Conservation (phyloP, 2,329 filamentous ascomycete species). For the Diplodia intermedia region DNA sequence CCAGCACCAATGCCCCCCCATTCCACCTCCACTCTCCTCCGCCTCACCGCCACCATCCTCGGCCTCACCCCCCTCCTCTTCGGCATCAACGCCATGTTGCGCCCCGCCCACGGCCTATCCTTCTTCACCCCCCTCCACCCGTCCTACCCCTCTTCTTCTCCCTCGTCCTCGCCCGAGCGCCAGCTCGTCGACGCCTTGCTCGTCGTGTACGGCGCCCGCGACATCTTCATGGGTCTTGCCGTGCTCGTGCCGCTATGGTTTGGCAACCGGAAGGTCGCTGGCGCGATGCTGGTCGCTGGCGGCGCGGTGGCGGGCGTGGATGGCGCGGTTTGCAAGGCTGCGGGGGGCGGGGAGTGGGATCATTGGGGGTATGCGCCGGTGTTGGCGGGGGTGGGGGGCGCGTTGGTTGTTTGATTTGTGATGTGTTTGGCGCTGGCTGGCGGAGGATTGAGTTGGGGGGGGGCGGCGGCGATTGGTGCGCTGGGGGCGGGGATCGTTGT, state of each 20-base stretch:
- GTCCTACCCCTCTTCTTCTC: constrained; percentile 46
- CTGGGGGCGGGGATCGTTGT: too few relatives aligned
- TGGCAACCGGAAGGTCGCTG: constrained; percentile 52
- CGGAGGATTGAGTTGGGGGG: too few relatives aligned
- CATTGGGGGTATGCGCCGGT: constrained; percentile 60
- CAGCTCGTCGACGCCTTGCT: constrained; percentile 55
- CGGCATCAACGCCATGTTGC: constrained; percentile 52
- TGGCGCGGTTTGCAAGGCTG: constrained; percentile 52
- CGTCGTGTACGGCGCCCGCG: constrained; percentile 57
- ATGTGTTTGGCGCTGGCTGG: too few relatives aligned
- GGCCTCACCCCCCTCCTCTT: constrained; percentile 45
- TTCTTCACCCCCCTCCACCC: constrained; percentile 49
- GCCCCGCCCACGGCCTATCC: constrained; percentile 44
- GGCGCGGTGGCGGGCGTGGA: constrained; percentile 55
- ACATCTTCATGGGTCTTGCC: constrained; percentile 58
- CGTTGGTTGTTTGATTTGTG: constrained; percentile 31
- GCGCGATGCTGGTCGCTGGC: constrained; percentile 53
- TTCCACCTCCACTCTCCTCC: neutral
- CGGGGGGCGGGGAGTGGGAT: constrained; percentile 55
- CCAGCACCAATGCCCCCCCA: neutral
- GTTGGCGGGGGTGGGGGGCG: constrained; percentile 45
- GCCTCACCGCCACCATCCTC: constrained; percentile 35
- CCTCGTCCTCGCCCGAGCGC: constrained; percentile 47
- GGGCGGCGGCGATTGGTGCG: neutral
- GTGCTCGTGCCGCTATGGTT: constrained; percentile 48